Conservation (phyloP, 225 moss, liverwort and hornwort genomes). For the Thuidium tamariscinum region DNA sequence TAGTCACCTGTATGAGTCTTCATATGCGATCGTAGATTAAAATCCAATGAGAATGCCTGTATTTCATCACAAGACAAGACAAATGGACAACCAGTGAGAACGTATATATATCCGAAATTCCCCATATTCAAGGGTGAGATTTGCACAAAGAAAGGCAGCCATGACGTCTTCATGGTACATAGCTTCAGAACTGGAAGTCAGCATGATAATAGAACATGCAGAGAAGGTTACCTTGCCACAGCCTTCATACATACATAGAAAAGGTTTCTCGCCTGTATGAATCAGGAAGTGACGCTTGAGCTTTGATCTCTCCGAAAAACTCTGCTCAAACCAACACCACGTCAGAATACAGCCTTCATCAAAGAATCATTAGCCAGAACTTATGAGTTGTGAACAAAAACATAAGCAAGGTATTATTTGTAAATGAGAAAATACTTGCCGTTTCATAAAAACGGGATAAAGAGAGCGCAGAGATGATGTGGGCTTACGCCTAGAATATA, state of each 20-base stretch:
- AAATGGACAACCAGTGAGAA: not conserved
- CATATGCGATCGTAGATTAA: constrained; percentile 93
- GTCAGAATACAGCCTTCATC: not conserved
- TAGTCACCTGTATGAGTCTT: constrained; percentile 98
- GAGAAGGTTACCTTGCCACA: constrained; percentile 73
- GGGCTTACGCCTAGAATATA: no score
- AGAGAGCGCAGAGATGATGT: not conserved
- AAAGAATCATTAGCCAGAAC: not conserved
- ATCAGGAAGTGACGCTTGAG: constrained; percentile 94
- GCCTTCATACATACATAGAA: constrained; percentile 77
- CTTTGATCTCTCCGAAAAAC: constrained; percentile 96
- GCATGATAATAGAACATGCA: not conserved
- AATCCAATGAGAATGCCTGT: constrained; percentile 94
- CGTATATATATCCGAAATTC: not conserved
- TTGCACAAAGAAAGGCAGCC: not conserved
- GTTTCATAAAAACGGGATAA: no score
- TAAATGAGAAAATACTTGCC: not conserved
- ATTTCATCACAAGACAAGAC: not conserved
- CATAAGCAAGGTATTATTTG: not conserved
- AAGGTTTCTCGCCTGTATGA: constrained; percentile 95
- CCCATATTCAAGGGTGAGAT: not conserved
- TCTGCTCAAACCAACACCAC: constrained; percentile 38
- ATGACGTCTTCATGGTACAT: not conserved
- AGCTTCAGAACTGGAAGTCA: not conserved
- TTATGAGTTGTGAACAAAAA: not conserved